Evolutionary conservation across 768 basidiomycete genomes (phyloP), one percentile per base, ranked within the genome.

Genomic region (Phallus indusiatus): DNA sequence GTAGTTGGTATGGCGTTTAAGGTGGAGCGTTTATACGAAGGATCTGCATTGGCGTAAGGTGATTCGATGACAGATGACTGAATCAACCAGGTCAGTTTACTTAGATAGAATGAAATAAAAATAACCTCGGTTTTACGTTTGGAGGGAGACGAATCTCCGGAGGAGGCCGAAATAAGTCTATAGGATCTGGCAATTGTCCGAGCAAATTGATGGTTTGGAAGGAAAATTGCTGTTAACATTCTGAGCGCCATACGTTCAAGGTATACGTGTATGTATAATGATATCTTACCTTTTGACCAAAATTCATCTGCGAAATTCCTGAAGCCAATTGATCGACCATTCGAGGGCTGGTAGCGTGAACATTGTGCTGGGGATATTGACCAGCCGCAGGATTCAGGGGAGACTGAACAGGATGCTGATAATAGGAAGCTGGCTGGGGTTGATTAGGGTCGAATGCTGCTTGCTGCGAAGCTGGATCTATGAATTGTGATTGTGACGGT

Each of bases 111-210:
- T 28, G 16, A 28, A 14, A 28, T 12, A 14, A 49, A 24, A 5
- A 34, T 16, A 54, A 17, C 28, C 2, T 28, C 28, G 7, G 7
- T 51, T 55, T 55, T 35, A 76, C 77, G 63, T 88, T 88, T 9
- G 92, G 87, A 1, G 95, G 94, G 1, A 98, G 77, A 20, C 86
- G 79, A 60, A 95, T 94, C 60, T 92, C 90, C 3, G 96, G 96
- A 0, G 94, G 94, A 0, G 88, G 85, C 34, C 79, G 76, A 47
- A 81, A 75, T 48, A 99, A 76, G 62, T 92, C 93, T 51, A 82
- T 80, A 2, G 95, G 94, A 69, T 98, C 93, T 24, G 94, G 90
- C 33, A 93, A 92, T 42, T 89, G 85, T 1, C 91, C 91, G 68
- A 98, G 83, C 51, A 99, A 79, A 76, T 98, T 98, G 60, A 90